Percentiles rank a stretch among this genome's conserved stretches.
Evolutionary conservation across 2,329 filamentous ascomycete genomes (phyloP).

Genomic region (Bertia moriformis): DNA sequence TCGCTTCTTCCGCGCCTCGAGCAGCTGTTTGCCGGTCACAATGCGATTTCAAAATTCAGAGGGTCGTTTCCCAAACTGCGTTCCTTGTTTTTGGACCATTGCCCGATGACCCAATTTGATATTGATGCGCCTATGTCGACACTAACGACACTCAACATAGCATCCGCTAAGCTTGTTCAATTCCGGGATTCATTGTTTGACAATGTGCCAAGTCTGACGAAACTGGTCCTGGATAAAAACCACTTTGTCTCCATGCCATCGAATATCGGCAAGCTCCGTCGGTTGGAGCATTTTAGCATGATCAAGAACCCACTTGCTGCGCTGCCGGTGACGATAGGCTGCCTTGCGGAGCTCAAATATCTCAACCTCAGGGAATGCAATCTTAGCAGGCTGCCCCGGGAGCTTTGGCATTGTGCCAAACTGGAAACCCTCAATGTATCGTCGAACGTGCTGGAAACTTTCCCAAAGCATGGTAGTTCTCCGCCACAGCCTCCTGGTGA

Average conservation of each 20-base stretch:
- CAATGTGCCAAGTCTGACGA: constrained; percentile 52
- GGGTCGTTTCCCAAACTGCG: constrained; percentile 52
- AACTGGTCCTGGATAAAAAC: constrained; percentile 59
- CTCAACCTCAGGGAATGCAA: constrained; percentile 61
- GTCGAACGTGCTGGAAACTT: constrained; percentile 76
- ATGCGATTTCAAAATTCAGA: constrained; percentile 54
- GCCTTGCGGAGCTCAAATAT: constrained; percentile 50
- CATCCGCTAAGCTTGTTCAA: constrained; percentile 56
- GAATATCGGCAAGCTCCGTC: constrained; percentile 49
- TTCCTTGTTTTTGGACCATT: constrained; percentile 54
- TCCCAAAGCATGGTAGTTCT: constrained; percentile 38
- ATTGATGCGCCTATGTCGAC: constrained; percentile 47
- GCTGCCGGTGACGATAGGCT: constrained; percentile 54
- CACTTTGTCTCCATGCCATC: constrained; percentile 55
- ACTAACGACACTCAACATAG: constrained; percentile 51
- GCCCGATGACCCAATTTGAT: constrained; percentile 58
- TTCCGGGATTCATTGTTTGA: constrained; percentile 51
- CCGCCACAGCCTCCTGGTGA: not conserved
- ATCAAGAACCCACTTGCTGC: constrained; percentile 54
- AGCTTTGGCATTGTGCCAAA: constrained; percentile 56
- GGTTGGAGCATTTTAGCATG: constrained; percentile 56
- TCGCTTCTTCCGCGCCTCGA: constrained; percentile 51
- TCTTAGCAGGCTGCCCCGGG: constrained; percentile 47
- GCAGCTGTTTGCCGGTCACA: constrained; percentile 57
- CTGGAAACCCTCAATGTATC: constrained; percentile 75